Evolutionary conservation across 2,329 filamentous ascomycete genomes (phyloP).

Genomic region (Aspergillus phoenicis): DNA sequence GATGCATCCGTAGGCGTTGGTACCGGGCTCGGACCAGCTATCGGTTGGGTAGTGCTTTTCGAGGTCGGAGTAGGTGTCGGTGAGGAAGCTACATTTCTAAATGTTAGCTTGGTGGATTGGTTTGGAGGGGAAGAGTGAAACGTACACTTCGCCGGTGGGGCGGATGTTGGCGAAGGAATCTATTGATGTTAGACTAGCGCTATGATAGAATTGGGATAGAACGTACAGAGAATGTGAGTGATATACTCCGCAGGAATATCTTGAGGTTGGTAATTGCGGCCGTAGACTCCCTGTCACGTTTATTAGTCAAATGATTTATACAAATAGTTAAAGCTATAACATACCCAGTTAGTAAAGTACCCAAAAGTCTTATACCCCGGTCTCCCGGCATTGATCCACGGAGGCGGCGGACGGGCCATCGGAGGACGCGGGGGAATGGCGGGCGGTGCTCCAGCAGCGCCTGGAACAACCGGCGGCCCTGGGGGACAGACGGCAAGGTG

Average conservation of each 20-base stretch:
- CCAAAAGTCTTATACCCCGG: conserved; percentile 33
- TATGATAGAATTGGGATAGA: no score
- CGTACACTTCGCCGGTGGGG: conserved; percentile 74
- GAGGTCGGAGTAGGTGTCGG: conserved; percentile 68
- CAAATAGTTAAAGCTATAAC: not conserved
- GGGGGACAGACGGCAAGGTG: not conserved
- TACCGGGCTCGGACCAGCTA: conserved; percentile 67
- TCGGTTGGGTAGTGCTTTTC: conserved; percentile 71
- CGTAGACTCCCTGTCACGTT: conserved; percentile 71
- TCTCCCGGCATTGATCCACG: not conserved
- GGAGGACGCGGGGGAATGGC: conserved; percentile 7
- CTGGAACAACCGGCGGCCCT: not conserved
- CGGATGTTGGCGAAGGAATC: conserved; percentile 84
- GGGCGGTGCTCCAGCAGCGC: not conserved
- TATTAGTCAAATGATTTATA: not conserved
- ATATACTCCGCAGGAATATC: conserved; percentile 78
- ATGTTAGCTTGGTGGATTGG: not conserved
- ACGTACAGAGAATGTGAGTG: conserved; percentile 73
- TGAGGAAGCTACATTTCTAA: conserved; percentile 29
- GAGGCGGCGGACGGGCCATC: not conserved
- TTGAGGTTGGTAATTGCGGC: conserved; percentile 79
- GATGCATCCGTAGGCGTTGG: conserved; percentile 73
- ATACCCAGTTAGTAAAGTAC: conserved; percentile 51
- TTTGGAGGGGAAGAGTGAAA: conserved; percentile 31
- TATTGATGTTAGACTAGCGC: not conserved